phyloP scores from a whole-genome alignment of 2,329 filamentous ascomycete species.

The Didymella pinodella region DNA sequence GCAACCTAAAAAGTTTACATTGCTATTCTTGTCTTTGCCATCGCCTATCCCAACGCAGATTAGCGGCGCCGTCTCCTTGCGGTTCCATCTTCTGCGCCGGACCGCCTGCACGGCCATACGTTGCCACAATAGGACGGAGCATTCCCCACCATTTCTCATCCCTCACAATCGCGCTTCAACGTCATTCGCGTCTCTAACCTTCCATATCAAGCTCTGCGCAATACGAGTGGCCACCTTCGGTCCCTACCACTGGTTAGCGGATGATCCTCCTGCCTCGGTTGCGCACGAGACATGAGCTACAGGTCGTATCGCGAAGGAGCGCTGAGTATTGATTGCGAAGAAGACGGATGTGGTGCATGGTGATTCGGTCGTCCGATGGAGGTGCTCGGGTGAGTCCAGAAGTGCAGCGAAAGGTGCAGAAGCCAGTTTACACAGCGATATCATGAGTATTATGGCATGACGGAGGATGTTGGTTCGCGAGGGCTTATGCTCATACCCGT shows the following conservation, averaged over 20 bases:
- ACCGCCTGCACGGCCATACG: slow-evolving; percentile 19
- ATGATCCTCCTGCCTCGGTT: slow-evolving; percentile 13
- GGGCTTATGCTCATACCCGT: neutral
- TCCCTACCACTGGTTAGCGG: neutral
- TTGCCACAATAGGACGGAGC: neutral
- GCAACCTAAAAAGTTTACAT: slow-evolving; percentile 4
- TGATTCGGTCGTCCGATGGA: slow-evolving; percentile 5
- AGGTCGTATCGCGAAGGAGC: slow-evolving; percentile 8
- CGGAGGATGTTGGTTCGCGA: neutral
- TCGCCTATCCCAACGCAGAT: slow-evolving; percentile 17
- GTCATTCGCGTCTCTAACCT: slow-evolving; percentile 24
- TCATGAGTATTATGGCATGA: slow-evolving; percentile 1
- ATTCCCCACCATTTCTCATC: slow-evolving; percentile 7
- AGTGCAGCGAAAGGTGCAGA: slow-evolving; percentile 11
- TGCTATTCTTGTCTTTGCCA: slow-evolving; percentile 9
- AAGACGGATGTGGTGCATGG: neutral
- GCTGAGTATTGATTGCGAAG: neutral
- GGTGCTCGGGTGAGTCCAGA: slow-evolving; percentile 2
- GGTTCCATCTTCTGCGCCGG: slow-evolving; percentile 12
- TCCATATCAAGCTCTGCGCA: slow-evolving; percentile 3
- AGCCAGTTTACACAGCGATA: slow-evolving; percentile 17
- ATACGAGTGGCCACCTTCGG: slow-evolving; percentile 15
- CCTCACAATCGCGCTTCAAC: slow-evolving; percentile 14
- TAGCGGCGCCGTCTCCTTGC: slow-evolving; percentile 15
- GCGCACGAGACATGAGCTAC: neutral